These are phyloP conservation scores for Fomitopsis serialis DNA, from an alignment of 768 basidiomycete genomes.

Conservation along the genomic window DNA sequence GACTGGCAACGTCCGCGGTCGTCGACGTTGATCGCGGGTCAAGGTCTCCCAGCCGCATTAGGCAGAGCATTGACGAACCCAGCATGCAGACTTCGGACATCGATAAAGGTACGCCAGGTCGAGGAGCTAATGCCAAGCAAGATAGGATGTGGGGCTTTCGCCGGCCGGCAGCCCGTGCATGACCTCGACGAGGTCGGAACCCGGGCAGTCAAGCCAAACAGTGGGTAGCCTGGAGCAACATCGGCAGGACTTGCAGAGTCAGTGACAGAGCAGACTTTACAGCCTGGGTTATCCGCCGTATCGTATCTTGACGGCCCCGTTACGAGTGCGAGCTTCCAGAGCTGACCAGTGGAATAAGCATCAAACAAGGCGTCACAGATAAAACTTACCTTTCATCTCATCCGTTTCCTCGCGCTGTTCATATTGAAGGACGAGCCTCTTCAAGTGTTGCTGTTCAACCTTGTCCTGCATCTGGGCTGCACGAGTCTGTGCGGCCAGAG, in stretches of 20 bases:
- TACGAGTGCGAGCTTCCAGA: conserved; percentile 62
- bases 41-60: not conserved
- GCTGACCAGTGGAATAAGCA: conserved; percentile 41
- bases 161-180: conserved; percentile 1
- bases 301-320: conserved; percentile 71
- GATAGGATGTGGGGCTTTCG: not conserved
- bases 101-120: conserved; percentile 10
- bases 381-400: conserved; percentile 60
- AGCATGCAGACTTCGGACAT: conserved; percentile 6
- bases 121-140: conserved; percentile 12
- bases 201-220: conserved; percentile 3
- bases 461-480: conserved; percentile 91
- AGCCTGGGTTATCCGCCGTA: conserved; percentile 51
- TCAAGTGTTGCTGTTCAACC: conserved; percentile 95
- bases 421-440: conserved; percentile 89
- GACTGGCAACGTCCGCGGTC: not conserved
- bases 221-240: not conserved
- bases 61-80: not conserved
- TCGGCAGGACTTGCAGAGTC: conserved; percentile 1
- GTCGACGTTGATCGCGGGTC: not conserved
- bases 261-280: not conserved
- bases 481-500: conserved; percentile 86
- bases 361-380: not conserved
- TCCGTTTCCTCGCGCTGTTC: conserved; percentile 87
- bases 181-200: conserved; percentile 1